A percentile compares a stretch with the other conserved stretches of the same genome.
phyloP scores from a whole-genome alignment of 371 early-diverging fungal species.

The Mucor plumbeus region DNA sequence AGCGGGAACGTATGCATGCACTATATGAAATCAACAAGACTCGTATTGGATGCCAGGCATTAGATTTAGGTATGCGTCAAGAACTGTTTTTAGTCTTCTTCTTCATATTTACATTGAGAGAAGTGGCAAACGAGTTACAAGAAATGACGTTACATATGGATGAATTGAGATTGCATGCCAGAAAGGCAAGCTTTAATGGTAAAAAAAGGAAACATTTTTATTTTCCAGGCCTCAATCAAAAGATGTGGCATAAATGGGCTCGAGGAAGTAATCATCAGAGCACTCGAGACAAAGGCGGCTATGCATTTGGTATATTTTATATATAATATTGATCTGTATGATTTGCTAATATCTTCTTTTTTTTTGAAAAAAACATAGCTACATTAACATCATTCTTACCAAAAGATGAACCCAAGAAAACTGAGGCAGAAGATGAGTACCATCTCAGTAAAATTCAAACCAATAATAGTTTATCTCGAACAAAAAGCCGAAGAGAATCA shows the following conservation, averaged over 20 bases:
- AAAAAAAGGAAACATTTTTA: constrained; percentile 52
- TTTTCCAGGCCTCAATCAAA: constrained; percentile 61
- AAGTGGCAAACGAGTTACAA: constrained; percentile 60
- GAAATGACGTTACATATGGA: constrained; percentile 53
- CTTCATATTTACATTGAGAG: constrained; percentile 65
- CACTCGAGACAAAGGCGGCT: constrained; percentile 49
- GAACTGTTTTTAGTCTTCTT: constrained; percentile 69
- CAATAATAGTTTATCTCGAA: constrained; percentile 24
- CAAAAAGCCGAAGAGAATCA: constrained; percentile 20
- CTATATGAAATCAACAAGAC: constrained; percentile 47
- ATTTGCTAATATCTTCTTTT: neutral
- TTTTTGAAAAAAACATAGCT: constrained; percentile 9
- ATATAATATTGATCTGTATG: neutral
- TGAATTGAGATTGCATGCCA: constrained; percentile 30
- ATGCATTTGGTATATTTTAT: constrained; percentile 33
- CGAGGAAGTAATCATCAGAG: constrained; percentile 48
- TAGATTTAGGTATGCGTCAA: constrained; percentile 63
- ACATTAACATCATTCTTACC: constrained; percentile 33
- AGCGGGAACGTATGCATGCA: constrained; percentile 49
- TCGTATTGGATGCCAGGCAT: constrained; percentile 35
- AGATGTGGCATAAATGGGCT: constrained; percentile 64
- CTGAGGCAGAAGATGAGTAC: constrained; percentile 41
- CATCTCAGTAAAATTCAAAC: constrained; percentile 38
- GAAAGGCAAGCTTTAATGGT: constrained; percentile 34
- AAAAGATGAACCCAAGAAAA: constrained; percentile 27